Percentiles rank a stretch among this genome's conserved stretches.
Conservation (phyloP, 2,329 filamentous ascomycete species). For the Aplosporella prunicola region DNA sequence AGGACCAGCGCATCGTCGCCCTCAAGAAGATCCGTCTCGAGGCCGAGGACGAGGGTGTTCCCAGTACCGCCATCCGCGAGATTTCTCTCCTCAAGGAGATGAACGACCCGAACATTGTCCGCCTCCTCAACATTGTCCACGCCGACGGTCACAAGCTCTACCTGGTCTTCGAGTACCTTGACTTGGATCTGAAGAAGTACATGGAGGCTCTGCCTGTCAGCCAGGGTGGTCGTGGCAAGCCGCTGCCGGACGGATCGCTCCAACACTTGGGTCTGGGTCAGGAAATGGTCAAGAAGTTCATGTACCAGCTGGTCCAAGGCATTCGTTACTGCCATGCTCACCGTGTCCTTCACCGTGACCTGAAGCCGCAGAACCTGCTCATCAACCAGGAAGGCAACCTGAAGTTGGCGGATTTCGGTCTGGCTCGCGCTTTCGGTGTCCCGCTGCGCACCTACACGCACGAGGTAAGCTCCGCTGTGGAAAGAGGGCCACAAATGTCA, state of each 20-base stretch:
- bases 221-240: constrained; percentile 77
- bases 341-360: constrained; percentile 74
- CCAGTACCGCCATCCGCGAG: constrained; percentile 85
- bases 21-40: constrained; percentile 94
- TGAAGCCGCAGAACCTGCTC: constrained; percentile 85
- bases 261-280: constrained; percentile 63
- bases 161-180: constrained; percentile 85
- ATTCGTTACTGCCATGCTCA: constrained; percentile 84
- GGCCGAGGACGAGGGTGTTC: constrained; percentile 88
- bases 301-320: constrained; percentile 77
- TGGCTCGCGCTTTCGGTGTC: constrained; percentile 83
- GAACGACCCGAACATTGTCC: constrained; percentile 83
- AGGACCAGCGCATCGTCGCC: constrained; percentile 71
- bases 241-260: constrained; percentile 67
- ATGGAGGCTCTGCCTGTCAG: constrained; percentile 83
- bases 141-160: constrained; percentile 92
- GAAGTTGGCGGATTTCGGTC: constrained; percentile 82
- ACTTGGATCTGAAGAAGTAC: constrained; percentile 88
- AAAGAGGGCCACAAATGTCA: neutral
- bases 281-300: constrained; percentile 84
- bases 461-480: constrained; percentile 45
- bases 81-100: constrained; percentile 93
- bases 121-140: constrained; percentile 84
- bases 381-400: constrained; percentile 81
- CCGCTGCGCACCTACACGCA: constrained; percentile 87